phyloP scores from a whole-genome alignment of 1,284 basidiomycete genomes.

The Bjerkandera adusta region DNA sequence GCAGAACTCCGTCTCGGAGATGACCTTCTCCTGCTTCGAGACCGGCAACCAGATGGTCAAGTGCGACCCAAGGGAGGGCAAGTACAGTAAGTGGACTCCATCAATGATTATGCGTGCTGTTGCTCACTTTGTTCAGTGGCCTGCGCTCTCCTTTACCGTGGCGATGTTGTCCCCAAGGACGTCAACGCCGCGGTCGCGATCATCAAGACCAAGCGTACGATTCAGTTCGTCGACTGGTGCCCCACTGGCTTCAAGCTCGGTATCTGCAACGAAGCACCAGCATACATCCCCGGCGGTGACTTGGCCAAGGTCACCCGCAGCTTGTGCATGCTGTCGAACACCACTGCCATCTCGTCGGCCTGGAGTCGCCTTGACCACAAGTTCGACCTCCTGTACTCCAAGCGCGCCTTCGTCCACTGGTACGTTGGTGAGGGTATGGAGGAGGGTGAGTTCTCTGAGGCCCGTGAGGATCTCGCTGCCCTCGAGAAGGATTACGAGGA shows the following conservation, averaged over 20 bases:
- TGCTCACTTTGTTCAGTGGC: slow-evolving; percentile 48
- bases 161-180: slow-evolving; percentile 90
- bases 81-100: slow-evolving; percentile 69
- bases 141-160: slow-evolving; percentile 77
- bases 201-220: slow-evolving; percentile 86
- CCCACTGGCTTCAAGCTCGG: slow-evolving; percentile 89
- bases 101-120: background rate
- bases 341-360: slow-evolving; percentile 83
- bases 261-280: slow-evolving; percentile 88
- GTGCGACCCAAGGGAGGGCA: slow-evolving; percentile 80
- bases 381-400: slow-evolving; percentile 96
- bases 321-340: slow-evolving; percentile 89
- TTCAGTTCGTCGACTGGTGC: slow-evolving; percentile 89
- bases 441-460: slow-evolving; percentile 98
- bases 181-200: slow-evolving; percentile 83
- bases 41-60: slow-evolving; percentile 90
- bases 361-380: slow-evolving; percentile 96
- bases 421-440: slow-evolving; percentile 99
- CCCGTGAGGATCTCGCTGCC: slow-evolving; percentile 95
- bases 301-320: slow-evolving; percentile 85
- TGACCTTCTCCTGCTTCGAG: slow-evolving; percentile 95
- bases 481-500: slow-evolving; percentile 97
- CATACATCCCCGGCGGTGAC: slow-evolving; percentile 83
- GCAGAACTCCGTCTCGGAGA: slow-evolving; percentile 91
- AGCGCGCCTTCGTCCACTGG: slow-evolving; percentile 92